These are phyloP conservation scores for Hysterangium stoloniferum DNA, from an alignment of 768 basidiomycete genomes.

Conservation along the genomic window DNA sequence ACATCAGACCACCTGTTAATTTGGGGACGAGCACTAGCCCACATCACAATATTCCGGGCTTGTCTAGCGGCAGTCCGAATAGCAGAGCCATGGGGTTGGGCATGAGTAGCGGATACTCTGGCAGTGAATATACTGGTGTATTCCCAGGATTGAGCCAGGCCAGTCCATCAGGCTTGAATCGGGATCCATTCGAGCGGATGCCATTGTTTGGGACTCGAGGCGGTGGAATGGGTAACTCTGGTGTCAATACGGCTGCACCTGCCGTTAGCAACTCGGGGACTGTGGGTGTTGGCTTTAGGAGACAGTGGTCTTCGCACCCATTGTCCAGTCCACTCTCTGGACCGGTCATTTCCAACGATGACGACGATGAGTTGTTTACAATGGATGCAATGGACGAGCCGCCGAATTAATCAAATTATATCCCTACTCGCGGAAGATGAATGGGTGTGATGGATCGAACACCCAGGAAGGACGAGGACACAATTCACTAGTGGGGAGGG, in stretches of 20 bases:
- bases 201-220: neutral
- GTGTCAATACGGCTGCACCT: neutral
- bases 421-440: neutral
- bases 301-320: constrained; percentile 14
- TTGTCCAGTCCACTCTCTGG: constrained; percentile 50
- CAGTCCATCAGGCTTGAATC: neutral
- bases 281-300: constrained; percentile 11
- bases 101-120: neutral
- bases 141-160: neutral
- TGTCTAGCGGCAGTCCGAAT: constrained; percentile 2
- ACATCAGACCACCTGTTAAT: constrained; percentile 46
- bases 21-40: constrained; percentile 6
- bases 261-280: constrained; percentile 3
- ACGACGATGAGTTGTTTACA: constrained; percentile 63
- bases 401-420: constrained; percentile 8
- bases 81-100: neutral
- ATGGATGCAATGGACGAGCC: constrained; percentile 60
- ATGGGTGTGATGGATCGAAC: no score
- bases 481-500: neutral
- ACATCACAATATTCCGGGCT: constrained; percentile 3
- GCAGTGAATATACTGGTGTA: neutral
- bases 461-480: neutral
- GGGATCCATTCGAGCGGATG: constrained; percentile 6
- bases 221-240: neutral
- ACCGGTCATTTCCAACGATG: constrained; percentile 48